phyloP scores from a whole-genome alignment of 1,284 basidiomycete genomes.

The Apiotrichum mycotoxinovorans region DNA sequence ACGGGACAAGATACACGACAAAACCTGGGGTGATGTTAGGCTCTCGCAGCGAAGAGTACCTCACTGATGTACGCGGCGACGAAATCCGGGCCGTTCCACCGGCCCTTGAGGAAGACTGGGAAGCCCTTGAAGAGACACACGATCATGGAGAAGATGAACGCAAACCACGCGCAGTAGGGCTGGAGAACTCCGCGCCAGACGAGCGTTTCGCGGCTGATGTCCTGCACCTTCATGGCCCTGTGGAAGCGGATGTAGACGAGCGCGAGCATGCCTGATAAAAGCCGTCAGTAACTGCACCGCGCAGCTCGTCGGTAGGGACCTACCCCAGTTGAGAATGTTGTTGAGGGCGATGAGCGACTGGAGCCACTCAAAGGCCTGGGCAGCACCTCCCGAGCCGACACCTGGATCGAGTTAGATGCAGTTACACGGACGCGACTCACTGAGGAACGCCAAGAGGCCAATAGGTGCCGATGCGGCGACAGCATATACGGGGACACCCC shows the following conservation, averaged over 20 bases:
- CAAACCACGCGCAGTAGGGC: slow-evolving; percentile 29
- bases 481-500: slow-evolving; percentile 69
- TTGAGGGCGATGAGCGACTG: slow-evolving; percentile 58
- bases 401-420: too few relatives aligned
- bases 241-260: slow-evolving; percentile 31
- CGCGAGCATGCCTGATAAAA: slow-evolving; percentile 56
- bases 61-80: slow-evolving; percentile 32
- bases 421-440: slow-evolving; percentile 17
- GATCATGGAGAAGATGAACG: slow-evolving; percentile 19
- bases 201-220: slow-evolving; percentile 16
- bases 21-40: slow-evolving; percentile 7
- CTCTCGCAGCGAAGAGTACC: not conserved
- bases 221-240: slow-evolving; percentile 29
- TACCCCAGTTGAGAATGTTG: slow-evolving; percentile 62
- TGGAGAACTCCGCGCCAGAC: slow-evolving; percentile 28
- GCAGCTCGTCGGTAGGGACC: slow-evolving; percentile 53
- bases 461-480: slow-evolving; percentile 66
- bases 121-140: slow-evolving; percentile 31
- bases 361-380: slow-evolving; percentile 72
- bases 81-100: slow-evolving; percentile 18
- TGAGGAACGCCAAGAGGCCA: slow-evolving; percentile 57
- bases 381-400: slow-evolving; percentile 56
- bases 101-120: slow-evolving; percentile 24
- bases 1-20: slow-evolving; percentile 67
- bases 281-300: slow-evolving; percentile 55